A percentile compares a stretch with the other conserved stretches of the same genome.
These are phyloP conservation scores for Gossypium trilobum DNA, from an alignment of 441 rosid genomes.

Conservation along the genomic window DNA sequence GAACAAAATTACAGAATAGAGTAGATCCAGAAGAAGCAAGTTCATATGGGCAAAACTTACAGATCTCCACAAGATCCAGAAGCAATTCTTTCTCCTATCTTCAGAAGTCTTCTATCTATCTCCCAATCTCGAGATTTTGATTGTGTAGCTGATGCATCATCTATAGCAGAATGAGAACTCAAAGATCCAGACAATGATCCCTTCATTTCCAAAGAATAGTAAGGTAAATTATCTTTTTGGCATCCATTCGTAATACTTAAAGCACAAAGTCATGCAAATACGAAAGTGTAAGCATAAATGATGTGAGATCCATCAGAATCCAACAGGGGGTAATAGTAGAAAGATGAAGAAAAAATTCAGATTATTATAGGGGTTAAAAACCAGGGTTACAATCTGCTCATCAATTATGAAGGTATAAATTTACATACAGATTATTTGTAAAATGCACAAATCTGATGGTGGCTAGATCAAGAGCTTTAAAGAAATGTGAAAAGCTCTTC, in stretches of 20 bases:
- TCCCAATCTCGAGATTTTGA: conserved; percentile 42
- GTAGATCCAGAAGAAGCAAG: conserved; percentile 8
- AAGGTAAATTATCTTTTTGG: not conserved
- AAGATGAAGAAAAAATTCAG: not conserved
- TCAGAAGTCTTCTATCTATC: conserved; percentile 48
- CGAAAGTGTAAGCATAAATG: not conserved
- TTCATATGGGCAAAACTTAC: conserved; percentile 33
- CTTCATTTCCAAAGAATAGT: conserved; percentile 26
- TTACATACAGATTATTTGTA: not conserved
- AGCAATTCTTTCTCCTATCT: conserved; percentile 56
- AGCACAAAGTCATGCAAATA: not conserved
- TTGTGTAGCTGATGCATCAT: conserved; percentile 24
- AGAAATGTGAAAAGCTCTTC: conserved; percentile 6
- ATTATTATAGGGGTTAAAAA: not conserved
- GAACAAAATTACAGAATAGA: conserved; percentile 7
- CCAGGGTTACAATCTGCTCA: not conserved
- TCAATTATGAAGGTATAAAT: not conserved
- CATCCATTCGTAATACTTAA: conserved; percentile 4
- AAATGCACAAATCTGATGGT: not conserved
- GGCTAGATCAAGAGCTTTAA: not conserved
- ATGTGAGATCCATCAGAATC: not conserved
- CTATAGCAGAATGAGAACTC: conserved; percentile 29
- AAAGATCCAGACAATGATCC: conserved; percentile 56
- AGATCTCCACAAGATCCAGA: conserved; percentile 71
- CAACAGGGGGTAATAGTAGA: not conserved